Conservation (phyloP, 257 asterid species). For the Scutellaria minor region DNA sequence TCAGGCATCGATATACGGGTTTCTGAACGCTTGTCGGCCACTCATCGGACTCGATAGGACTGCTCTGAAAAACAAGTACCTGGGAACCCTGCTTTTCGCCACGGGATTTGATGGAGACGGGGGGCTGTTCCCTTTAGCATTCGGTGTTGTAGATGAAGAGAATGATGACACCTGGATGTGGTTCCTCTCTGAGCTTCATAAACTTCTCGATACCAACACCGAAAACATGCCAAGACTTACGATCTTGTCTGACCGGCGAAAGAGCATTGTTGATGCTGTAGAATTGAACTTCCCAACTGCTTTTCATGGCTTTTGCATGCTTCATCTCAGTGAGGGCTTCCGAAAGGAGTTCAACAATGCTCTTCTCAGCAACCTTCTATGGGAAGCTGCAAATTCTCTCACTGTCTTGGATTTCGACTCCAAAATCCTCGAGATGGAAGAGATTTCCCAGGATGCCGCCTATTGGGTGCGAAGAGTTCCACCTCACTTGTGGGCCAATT, state of each 20-base stretch:
- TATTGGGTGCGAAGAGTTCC: slow-evolving; percentile 58
- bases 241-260: slow-evolving; percentile 63
- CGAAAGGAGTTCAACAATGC: slow-evolving; percentile 65
- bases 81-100: slow-evolving; percentile 68
- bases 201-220: slow-evolving; percentile 62
- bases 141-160: slow-evolving; percentile 76
- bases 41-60: slow-evolving; percentile 66
- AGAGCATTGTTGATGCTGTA: slow-evolving; percentile 62
- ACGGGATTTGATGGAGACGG: slow-evolving; percentile 80
- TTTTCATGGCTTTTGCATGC: slow-evolving; percentile 76
- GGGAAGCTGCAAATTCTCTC: slow-evolving; percentile 72
- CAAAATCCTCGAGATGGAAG: slow-evolving; percentile 54
- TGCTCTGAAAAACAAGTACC: slow-evolving; percentile 61
- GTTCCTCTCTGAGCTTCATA: slow-evolving; percentile 68
- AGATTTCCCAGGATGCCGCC: slow-evolving; percentile 62
- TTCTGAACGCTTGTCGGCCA: slow-evolving; percentile 67
- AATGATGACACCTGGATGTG: slow-evolving; percentile 75
- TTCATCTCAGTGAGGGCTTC: slow-evolving; percentile 66
- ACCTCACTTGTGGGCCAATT: slow-evolving; percentile 63
- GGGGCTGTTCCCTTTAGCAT: slow-evolving; percentile 67
- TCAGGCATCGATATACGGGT: slow-evolving; percentile 72
- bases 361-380: slow-evolving; percentile 56
- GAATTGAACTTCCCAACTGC: slow-evolving; percentile 74
- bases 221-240: slow-evolving; percentile 79
- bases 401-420: slow-evolving; percentile 50